Conservation (phyloP, 2,329 filamentous ascomycete species). For the Sporothrix luriei region DNA sequence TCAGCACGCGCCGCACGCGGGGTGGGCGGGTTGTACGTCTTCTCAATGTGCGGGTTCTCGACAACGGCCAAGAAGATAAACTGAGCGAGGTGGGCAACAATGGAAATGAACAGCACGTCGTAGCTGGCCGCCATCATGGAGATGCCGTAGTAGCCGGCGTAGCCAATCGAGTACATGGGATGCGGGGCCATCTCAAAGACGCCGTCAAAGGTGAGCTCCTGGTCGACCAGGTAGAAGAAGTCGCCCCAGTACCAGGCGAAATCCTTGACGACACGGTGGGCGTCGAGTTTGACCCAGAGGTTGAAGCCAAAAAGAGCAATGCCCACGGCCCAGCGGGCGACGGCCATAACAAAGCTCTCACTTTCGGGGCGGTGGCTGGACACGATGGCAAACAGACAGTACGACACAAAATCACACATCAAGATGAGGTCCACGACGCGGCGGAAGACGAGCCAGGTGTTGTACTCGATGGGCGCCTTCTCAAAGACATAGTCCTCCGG, state of each 20-base stretch:
- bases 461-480: slow-evolving; percentile 93
- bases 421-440: slow-evolving; percentile 94
- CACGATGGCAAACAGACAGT: slow-evolving; percentile 91
- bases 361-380: slow-evolving; percentile 74
- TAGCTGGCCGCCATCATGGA: slow-evolving; percentile 98
- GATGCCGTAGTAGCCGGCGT: slow-evolving; percentile 97
- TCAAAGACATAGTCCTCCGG: slow-evolving; percentile 92
- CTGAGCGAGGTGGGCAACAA: slow-evolving; percentile 90
- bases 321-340: slow-evolving; percentile 76
- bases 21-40: slow-evolving; percentile 89
- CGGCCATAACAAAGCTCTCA: slow-evolving; percentile 69
- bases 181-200: slow-evolving; percentile 99
- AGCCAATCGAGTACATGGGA: slow-evolving; percentile 98
- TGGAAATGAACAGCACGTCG: slow-evolving; percentile 94
- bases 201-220: slow-evolving; percentile 95
- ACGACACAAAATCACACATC: slow-evolving; percentile 98
- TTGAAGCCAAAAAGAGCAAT: slow-evolving; percentile 86
- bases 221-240: slow-evolving; percentile 98
- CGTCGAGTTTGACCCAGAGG: slow-evolving; percentile 97
- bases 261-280: slow-evolving; percentile 96
- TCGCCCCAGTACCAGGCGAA: slow-evolving; percentile 99
- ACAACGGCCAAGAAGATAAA: slow-evolving; percentile 89
- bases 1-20: slow-evolving; percentile 61
- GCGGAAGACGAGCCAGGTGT: slow-evolving; percentile 96
- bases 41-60: slow-evolving; percentile 97